A percentile compares a stretch with the other conserved stretches of the same genome.
Conservation (phyloP, 352 stramenopile species). For the Phytophthora kernoviae region DNA sequence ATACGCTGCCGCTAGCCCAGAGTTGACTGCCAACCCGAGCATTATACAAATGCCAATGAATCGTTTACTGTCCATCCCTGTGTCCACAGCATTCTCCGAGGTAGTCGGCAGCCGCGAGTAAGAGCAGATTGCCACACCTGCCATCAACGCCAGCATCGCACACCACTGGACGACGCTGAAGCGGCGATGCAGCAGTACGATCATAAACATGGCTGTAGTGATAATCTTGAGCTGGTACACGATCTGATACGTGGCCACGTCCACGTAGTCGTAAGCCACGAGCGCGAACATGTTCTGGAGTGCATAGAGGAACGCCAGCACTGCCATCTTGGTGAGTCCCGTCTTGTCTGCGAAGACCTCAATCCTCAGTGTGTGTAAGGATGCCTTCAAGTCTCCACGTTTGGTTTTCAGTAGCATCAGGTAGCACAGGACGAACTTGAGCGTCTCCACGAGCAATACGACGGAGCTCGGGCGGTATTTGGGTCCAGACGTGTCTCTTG, state of each 20-base stretch:
- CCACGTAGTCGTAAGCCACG: conserved; percentile 88
- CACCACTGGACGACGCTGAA: conserved; percentile 86
- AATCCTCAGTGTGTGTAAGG: conserved; percentile 61
- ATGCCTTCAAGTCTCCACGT: conserved; percentile 55
- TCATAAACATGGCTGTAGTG: conserved; percentile 90
- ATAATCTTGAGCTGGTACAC: conserved; percentile 93
- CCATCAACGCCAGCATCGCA: conserved; percentile 87
- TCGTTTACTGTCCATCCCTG: conserved; percentile 47
- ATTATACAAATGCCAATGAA: conserved; percentile 85
- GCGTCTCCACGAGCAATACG: conserved; percentile 79
- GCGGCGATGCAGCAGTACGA: conserved; percentile 83
- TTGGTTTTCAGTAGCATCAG: conserved; percentile 74
- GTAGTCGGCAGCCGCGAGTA: conserved; percentile 69
- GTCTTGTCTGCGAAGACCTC: conserved; percentile 82
- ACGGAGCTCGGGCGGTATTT: conserved; percentile 87
- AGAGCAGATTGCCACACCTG: conserved; percentile 83
- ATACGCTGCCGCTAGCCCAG: conserved; percentile 84
- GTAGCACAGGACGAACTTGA: conserved; percentile 86
- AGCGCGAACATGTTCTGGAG: conserved; percentile 89
- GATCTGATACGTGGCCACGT: conserved; percentile 91
- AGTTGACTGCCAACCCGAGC: conserved; percentile 82
- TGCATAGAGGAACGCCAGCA: conserved; percentile 86
- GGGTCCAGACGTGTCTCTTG: conserved; percentile 58
- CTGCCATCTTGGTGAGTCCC: conserved; percentile 85
- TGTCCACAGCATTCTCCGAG: conserved; percentile 18